Evolutionary conservation across 257 asterid species (phyloP).

Genomic region (Avicennia marina): DNA sequence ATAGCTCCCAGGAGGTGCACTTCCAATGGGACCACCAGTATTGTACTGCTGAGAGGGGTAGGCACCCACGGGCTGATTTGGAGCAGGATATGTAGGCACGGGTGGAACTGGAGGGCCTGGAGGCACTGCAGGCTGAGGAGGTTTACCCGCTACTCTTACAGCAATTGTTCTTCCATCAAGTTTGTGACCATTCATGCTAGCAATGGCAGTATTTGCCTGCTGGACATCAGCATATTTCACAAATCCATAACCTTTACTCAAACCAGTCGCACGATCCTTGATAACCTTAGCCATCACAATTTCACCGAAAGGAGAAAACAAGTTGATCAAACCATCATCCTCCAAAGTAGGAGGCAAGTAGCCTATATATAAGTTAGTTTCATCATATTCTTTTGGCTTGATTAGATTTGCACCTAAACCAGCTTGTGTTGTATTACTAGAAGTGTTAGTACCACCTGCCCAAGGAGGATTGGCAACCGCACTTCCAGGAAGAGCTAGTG

Average conservation of each 20-base stretch:
- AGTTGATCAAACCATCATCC: slow-evolving; percentile 74
- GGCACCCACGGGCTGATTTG: slow-evolving; percentile 53
- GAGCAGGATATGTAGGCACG: slow-evolving; percentile 55
- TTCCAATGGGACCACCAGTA: slow-evolving; percentile 61
- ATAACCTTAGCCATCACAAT: slow-evolving; percentile 97
- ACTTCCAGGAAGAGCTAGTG: slow-evolving; percentile 67
- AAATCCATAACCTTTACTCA: slow-evolving; percentile 93
- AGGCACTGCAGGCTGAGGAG: slow-evolving; percentile 80
- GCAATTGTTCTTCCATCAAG: slow-evolving; percentile 97
- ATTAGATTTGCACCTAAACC: slow-evolving; percentile 45
- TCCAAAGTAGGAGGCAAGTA: slow-evolving; percentile 88
- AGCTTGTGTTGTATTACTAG: slow-evolving; percentile 41
- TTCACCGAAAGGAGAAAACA: slow-evolving; percentile 82
- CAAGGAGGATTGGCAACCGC: slow-evolving; percentile 79
- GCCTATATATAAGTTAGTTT: slow-evolving; percentile 83
- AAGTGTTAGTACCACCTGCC: slow-evolving; percentile 46
- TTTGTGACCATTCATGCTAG: slow-evolving; percentile 84
- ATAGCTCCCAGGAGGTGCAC: slow-evolving; percentile 54
- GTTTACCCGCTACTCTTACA: slow-evolving; percentile 92
- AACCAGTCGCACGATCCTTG: slow-evolving; percentile 68
- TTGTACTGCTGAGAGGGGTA: slow-evolving; percentile 85
- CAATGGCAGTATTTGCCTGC: slow-evolving; percentile 85
- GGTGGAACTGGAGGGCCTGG: slow-evolving; percentile 83
- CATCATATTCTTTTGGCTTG: slow-evolving; percentile 90
- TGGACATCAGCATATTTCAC: slow-evolving; percentile 84